phyloP scores from a whole-genome alignment of 106 monocot species.

The Acorus gramineus region DNA sequence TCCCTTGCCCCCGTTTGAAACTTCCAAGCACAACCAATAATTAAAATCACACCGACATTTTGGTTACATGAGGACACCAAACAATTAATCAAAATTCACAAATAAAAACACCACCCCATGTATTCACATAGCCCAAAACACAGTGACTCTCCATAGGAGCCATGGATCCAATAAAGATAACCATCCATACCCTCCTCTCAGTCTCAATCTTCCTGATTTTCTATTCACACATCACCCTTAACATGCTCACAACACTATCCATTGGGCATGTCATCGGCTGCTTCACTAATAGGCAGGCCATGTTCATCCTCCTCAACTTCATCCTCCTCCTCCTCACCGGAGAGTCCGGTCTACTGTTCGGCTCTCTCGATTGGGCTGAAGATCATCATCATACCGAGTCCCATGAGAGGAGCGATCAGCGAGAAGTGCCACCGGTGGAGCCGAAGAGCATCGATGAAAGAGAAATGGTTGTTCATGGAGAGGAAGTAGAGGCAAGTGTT shows the following conservation, averaged over 20 bases:
- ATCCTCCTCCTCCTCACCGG: conserved; percentile 44
- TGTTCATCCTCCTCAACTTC: conserved; percentile 44
- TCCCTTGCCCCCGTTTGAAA: no score
- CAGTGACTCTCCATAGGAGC: no score
- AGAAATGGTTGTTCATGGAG: not conserved
- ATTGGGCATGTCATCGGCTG: not conserved
- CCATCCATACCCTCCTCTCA: conserved; percentile 1
- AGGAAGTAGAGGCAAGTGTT: not conserved
- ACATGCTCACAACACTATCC: not conserved
- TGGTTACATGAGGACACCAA: no score
- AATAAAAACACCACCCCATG: no score
- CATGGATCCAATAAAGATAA: not conserved
- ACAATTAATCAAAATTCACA: no score
- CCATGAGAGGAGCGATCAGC: not conserved
- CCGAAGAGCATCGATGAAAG: no score
- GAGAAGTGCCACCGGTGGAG: not conserved
- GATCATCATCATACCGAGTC: not conserved
- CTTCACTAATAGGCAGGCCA: conserved; percentile 18
- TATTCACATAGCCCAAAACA: no score
- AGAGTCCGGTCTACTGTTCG: conserved; percentile 32
- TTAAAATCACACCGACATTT: no score
- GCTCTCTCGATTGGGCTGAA: not conserved
- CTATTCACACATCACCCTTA: not conserved
- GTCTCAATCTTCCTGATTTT: conserved; percentile 10
- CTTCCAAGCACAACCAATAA: no score